A percentile compares a stretch with the other conserved stretches of the same genome.
phyloP scores from a whole-genome alignment of 495 filamentous ascomycete species.

The Tuber magnatum region DNA sequence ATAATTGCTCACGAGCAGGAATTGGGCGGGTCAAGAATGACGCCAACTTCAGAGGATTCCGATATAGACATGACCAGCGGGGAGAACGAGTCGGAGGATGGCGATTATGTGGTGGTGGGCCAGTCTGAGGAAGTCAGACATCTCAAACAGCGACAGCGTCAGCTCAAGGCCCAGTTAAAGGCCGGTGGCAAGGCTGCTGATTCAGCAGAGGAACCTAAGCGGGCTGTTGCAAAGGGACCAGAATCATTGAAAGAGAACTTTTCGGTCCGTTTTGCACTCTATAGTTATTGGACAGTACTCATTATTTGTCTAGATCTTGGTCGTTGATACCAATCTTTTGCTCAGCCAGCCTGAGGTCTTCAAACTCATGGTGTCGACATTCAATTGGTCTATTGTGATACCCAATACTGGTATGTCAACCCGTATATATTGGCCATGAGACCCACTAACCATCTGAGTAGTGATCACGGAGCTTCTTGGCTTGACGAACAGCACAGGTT shows the following conservation, averaged over 20 bases:
- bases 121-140: conserved; percentile 29
- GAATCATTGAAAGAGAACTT: conserved; percentile 32
- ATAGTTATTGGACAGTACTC: background rate
- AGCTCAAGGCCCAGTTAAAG: conserved; percentile 28
- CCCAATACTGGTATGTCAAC: conserved; percentile 38
- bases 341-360: conserved; percentile 36
- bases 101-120: conserved; percentile 32
- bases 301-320: conserved; percentile 23
- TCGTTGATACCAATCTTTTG: conserved; percentile 40
- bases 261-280: conserved; percentile 20
- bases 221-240: conserved; percentile 30
- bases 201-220: conserved; percentile 11
- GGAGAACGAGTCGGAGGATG: conserved; percentile 30
- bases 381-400: conserved; percentile 35
- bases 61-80: conserved; percentile 35
- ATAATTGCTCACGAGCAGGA: conserved; percentile 1
- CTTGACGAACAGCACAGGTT: conserved; percentile 29
- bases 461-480: conserved; percentile 39
- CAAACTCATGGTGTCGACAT: conserved; percentile 28
- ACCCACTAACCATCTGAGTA: conserved; percentile 16
- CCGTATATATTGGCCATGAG: background rate
- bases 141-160: conserved; percentile 31
- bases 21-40: conserved; percentile 7
- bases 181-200: conserved; percentile 3
- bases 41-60: conserved; percentile 12